Evolutionary conservation across 208 protist species (phyloP), one percentile per base, ranked within the genome.

Genomic region (Acanthamoeba divionensis): DNA sequence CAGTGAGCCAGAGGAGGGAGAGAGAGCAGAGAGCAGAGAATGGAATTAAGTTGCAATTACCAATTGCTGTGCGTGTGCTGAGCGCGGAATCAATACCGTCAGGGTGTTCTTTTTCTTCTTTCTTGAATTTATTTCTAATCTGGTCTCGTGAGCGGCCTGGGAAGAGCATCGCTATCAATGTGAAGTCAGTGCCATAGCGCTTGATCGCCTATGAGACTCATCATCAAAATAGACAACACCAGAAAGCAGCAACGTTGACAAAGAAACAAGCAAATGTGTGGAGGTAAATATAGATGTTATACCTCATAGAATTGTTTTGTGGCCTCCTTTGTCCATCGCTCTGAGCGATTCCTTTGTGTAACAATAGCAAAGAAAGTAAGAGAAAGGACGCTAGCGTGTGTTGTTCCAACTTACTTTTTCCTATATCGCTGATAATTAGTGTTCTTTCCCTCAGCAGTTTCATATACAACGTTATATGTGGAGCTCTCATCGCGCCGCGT

Each of bases 101-200:
- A 21, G 50, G 38, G 44, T 91, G 44, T 12, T 88, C 77, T 36
- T 62, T 88, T 50, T 91, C 89, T 31, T 91, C 89, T 29, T 89
- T 88, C 66, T 91, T 91, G 66, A 79, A 91, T 79, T 91, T 91
- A 55, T 88, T 91, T 12, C 77, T 26, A 12, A 91, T 91, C 38
- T 91, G 77, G 24, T 67, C 38, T 24, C 89, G 47, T 15, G 71
- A 45, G 12, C 89, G 36, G 29, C 29, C 38, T 15, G 79, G 57
- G 33, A 91, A 91, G 29, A 91, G 41, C 57, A 69, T 13, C 82
- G n/a, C 24, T 4, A 91, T 69, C 26, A 89, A 9, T 15, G 60
- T 89, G 66, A 91, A 91, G 50, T 91, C 89, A 7, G 89, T 89
- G 3, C 89, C 89, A 36, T 66, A 91, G 24, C 36, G 38, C 6